Base-by-base conservation (phyloP, 176 grass and related monocot genomes). In the Oryza nivara region DNA sequence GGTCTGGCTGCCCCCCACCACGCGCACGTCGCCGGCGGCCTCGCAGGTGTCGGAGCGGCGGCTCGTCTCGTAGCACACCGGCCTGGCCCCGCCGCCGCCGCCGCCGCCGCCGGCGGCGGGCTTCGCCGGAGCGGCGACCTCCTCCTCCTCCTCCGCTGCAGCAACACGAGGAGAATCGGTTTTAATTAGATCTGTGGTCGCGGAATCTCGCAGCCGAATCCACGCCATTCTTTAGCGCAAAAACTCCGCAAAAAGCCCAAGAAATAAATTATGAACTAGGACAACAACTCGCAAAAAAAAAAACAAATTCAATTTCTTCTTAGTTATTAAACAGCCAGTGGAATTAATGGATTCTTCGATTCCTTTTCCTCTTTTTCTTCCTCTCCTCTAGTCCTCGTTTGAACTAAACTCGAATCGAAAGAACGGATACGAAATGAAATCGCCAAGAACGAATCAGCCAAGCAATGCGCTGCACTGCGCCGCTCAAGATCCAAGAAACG, bases 31-130 rank as follows among this genome's bases (percentile, higher is more conserved):
- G 47, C 89, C 92, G 16, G 84, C 69, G 1, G 89, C 89, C 77
- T 89, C 83, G 80, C 92, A 94, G 49, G 86, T 91, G 58, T 91
- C 86, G 3, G 92, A 94, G 16, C 86, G 86, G 12, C 77, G 89
- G 83, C 89, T 94, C 49, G 92, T 87, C 70, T 82, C 85, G 58
- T 67, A 66, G 84, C 92, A 94, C 56, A 87, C 78, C 14, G 89
- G 83, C 70, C 79, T 67, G 32, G 19, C n/a, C 6, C 19, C 11
- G 7, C 66, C 71, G 9, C 11, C 9, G 6, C 30, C 54, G 28
- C 17, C 40, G 23, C 32, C 11, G 4, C 0, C 38, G 40, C 1
- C 38, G 38, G 28, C 28, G 28, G 28, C 28, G 0, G 69, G 38
- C 28, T 63, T 43, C 1, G 26, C 34, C 77, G 76, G 47, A 6